phyloP scores from a whole-genome alignment of 768 basidiomycete genomes.

The Pisolithus tinctorius region DNA sequence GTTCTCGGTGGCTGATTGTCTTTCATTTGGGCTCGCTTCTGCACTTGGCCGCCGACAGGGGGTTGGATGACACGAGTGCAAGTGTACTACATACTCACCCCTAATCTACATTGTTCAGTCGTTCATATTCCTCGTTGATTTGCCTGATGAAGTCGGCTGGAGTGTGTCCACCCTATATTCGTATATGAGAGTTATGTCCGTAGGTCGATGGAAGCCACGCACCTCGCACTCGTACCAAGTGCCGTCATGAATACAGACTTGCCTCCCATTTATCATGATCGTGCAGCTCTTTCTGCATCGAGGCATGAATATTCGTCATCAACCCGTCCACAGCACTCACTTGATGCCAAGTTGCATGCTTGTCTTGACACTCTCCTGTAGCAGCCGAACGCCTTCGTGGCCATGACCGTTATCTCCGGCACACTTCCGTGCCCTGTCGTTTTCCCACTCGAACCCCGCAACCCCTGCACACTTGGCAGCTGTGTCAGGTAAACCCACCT shows the following conservation, averaged over 20 bases:
- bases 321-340: conserved; percentile 34
- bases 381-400: conserved; percentile 54
- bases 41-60: conserved; percentile 6
- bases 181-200: conserved; percentile 23
- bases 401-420: conserved; percentile 56
- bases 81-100: conserved; percentile 7
- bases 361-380: conserved; percentile 50
- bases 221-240: conserved; percentile 80
- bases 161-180: conserved; percentile 61
- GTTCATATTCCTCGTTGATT: conserved; percentile 68
- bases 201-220: conserved; percentile 20
- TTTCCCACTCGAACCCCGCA: conserved; percentile 64
- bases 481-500: conserved; percentile 60
- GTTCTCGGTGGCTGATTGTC: conserved; percentile 47
- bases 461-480: conserved; percentile 60
- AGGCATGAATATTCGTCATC: conserved; percentile 5
- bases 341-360: conserved; percentile 44
- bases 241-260: conserved; percentile 71
- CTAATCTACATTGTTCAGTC: conserved; percentile 42
- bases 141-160: conserved; percentile 68
- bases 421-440: conserved; percentile 48
- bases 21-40: conserved; percentile 12
- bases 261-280: conserved; percentile 60
- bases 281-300: conserved; percentile 76
- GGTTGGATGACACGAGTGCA: conserved; percentile 2